Evolutionary conservation across 306 rosid genomes (phyloP).

Genomic region (Glycine latifolia): DNA sequence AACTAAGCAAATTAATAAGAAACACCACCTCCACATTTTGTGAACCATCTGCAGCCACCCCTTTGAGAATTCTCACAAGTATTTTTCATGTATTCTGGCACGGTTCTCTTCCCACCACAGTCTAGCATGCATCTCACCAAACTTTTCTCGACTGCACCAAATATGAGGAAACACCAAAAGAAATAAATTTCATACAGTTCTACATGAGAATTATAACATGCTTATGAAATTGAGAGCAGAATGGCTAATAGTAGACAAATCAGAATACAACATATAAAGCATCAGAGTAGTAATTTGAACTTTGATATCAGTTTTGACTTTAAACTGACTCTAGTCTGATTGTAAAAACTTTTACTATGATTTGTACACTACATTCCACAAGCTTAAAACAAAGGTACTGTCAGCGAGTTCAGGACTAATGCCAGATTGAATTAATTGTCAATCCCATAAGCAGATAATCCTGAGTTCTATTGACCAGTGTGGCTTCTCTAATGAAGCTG

Average conservation of each 20-base stretch:
- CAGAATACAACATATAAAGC: constrained; percentile 6
- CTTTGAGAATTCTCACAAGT: constrained; percentile 62
- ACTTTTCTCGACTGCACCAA: constrained; percentile 88
- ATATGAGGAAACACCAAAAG: background rate
- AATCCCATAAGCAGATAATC: background rate
- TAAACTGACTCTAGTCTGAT: background rate
- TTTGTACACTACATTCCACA: background rate
- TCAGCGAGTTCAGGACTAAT: background rate
- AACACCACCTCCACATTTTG: constrained; percentile 55
- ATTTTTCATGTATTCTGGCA: constrained; percentile 92
- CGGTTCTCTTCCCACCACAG: constrained; percentile 99
- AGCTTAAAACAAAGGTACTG: background rate
- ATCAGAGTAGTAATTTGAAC: constrained; percentile 1
- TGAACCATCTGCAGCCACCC: constrained; percentile 43
- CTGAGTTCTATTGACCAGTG: background rate
- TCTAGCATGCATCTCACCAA: constrained; percentile 97
- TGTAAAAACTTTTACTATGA: background rate
- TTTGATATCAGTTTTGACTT: background rate
- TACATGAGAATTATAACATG: constrained; percentile 21
- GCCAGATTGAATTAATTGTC: background rate
- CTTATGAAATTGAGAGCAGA: constrained; percentile 31
- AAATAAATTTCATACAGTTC: constrained; percentile 42
- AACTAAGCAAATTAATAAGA: constrained; percentile 50
- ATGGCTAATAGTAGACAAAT: background rate
- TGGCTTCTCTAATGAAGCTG: background rate